A percentile compares a stretch with the other conserved stretches of the same genome.
phyloP scores from a whole-genome alignment of 1,284 basidiomycete genomes.

The Melampsora occidentalis region DNA sequence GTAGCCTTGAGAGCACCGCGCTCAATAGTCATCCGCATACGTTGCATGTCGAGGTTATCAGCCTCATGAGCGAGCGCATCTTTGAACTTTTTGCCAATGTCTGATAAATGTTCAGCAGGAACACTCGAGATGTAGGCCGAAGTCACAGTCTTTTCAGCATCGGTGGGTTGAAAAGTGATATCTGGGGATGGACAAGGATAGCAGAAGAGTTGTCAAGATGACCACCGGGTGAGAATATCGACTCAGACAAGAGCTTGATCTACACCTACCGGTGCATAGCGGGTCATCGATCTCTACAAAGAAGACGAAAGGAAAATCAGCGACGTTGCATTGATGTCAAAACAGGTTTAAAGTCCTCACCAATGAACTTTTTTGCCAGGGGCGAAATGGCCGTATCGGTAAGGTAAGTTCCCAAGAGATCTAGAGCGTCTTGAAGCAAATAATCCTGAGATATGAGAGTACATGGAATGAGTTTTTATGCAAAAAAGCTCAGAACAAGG shows the following conservation, averaged over 20 bases:
- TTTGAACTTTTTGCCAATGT: slow-evolving; percentile 69
- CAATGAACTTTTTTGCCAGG: slow-evolving; percentile 43
- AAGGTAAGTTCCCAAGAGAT: slow-evolving; percentile 49
- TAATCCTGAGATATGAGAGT: slow-evolving; percentile 21
- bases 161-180: slow-evolving; percentile 77
- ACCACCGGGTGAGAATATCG: not conserved
- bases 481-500: not conserved
- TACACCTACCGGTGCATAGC: slow-evolving; percentile 64
- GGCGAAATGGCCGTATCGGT: slow-evolving; percentile 49
- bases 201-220: not conserved
- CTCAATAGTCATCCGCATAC: slow-evolving; percentile 83
- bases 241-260: not conserved
- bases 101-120: slow-evolving; percentile 72
- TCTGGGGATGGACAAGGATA: slow-evolving; percentile 59
- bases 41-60: slow-evolving; percentile 82
- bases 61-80: slow-evolving; percentile 67
- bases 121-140: slow-evolving; percentile 79
- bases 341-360: slow-evolving; percentile 8
- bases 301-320: slow-evolving; percentile 71
- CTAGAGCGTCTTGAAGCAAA: slow-evolving; percentile 26
- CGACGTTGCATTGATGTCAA: not conserved
- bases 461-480: not conserved
- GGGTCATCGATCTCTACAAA: slow-evolving; percentile 90
- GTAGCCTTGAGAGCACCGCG: slow-evolving; percentile 55
- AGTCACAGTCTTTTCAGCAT: slow-evolving; percentile 69